These are phyloP conservation scores for Centrapalus pauciflorus DNA, from an alignment of 129 eudicot genomes.

Conservation along the genomic window DNA sequence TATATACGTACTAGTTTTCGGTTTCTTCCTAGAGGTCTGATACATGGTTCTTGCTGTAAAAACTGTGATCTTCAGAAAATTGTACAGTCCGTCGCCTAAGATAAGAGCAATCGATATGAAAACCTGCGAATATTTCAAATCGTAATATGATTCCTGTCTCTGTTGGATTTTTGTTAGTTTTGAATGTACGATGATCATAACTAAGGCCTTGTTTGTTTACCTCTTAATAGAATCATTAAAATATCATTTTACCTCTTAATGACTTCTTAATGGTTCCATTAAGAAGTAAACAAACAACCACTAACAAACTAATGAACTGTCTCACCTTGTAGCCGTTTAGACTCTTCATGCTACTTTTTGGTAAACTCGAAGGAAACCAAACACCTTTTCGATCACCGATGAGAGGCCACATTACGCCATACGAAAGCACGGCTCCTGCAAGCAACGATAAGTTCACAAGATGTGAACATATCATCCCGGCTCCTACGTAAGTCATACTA, in stretches of 20 bases:
- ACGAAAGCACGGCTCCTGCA: slow-evolving; percentile 80
- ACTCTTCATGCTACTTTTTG: slow-evolving; percentile 83
- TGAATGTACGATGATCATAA: too few species aligned
- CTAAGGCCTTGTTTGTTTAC: too few species aligned
- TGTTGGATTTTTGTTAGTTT: background rate
- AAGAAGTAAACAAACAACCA: too few species aligned
- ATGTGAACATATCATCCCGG: slow-evolving; percentile 96
- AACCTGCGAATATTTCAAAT: slow-evolving; percentile 46
- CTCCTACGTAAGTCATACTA: slow-evolving; percentile 84
- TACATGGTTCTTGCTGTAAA: slow-evolving; percentile 50
- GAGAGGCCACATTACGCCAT: slow-evolving; percentile 93
- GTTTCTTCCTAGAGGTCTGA: slow-evolving; percentile 39
- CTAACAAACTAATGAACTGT: too few species aligned
- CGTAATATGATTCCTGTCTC: background rate
- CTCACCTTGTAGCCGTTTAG: slow-evolving; percentile 75
- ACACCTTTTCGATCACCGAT: slow-evolving; percentile 53
- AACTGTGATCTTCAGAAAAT: slow-evolving; percentile 62
- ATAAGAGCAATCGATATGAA: slow-evolving; percentile 82
- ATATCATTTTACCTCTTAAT: too few species aligned
- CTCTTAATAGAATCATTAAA: too few species aligned
- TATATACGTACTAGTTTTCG: slow-evolving; percentile 36
- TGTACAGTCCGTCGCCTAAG: slow-evolving; percentile 86
- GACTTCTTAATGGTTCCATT: too few species aligned
- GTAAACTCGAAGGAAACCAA: slow-evolving; percentile 59
- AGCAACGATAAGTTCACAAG: slow-evolving; percentile 81